These are phyloP conservation scores for Rhodotorula sp. DNA, from an alignment of 1,284 basidiomycete species.

Conservation along the genomic window DNA sequence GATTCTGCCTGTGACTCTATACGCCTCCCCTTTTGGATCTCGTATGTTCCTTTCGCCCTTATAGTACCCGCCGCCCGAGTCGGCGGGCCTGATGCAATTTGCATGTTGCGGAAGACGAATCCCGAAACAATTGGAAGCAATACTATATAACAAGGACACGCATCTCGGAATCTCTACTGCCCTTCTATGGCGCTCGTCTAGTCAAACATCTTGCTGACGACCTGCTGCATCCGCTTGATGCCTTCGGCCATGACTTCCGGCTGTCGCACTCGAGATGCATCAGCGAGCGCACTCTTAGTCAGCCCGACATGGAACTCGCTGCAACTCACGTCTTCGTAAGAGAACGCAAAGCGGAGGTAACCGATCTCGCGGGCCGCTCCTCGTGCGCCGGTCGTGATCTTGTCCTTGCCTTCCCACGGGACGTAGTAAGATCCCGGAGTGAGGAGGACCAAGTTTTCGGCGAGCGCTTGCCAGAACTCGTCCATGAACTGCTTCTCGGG, in stretches of 20 bases:
- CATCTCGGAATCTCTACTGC: background rate
- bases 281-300: too few species aligned
- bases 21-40: background rate
- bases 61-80: too few species aligned
- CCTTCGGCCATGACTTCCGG: constrained; percentile 6
- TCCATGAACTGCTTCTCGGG: constrained; percentile 54
- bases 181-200: background rate
- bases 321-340: constrained; percentile 8
- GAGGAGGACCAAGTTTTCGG: constrained; percentile 24
- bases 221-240: constrained; percentile 12
- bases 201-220: constrained; percentile 4
- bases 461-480: constrained; percentile 56
- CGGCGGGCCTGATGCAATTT: too few species aligned
- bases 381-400: constrained; percentile 9
- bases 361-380: constrained; percentile 9
- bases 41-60: too few species aligned
- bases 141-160: too few species aligned
- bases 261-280: background rate
- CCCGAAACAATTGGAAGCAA: too few species aligned
- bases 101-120: too few species aligned
- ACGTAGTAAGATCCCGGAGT: constrained; percentile 26
- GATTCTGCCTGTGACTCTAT: background rate
- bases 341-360: constrained; percentile 23
- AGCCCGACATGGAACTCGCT: background rate
- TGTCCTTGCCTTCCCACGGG: constrained; percentile 6